Evolutionary conservation across 1,284 basidiomycete species (phyloP), one percentile per base, ranked within the genome.

Genomic region (Ceratobasidium theobromae): DNA sequence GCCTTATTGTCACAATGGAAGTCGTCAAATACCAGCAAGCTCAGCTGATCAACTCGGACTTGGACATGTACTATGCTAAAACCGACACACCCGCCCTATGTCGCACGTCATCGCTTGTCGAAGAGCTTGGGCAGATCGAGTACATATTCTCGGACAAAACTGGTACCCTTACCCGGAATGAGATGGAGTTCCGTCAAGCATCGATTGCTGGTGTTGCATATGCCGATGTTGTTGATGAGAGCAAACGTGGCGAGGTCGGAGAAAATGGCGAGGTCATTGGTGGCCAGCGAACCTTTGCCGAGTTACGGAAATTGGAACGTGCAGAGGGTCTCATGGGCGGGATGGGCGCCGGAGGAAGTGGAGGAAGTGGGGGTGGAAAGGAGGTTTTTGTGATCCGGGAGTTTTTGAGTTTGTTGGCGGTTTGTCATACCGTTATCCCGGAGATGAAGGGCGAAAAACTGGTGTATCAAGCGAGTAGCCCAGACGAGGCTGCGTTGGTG

Each of bases 81-180:
- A 97, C 95, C 3, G 95, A 99, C 75, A 99, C 96, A 0, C 94
- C 97, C 0, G 97, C 97, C 0, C 82, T 98, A 8, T 99, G 97
- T 75, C 88, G 96, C 21, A 99, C 97, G 0, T 98, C 95, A 1
- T 95, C 93, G 3, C 85, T 99, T 27, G 97, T 99, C 8, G 97
- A 99, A 77, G 97, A 99, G 75, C 87, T 99, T 11, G 97, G 97
- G 0, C 96, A 98, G 77, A 98, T 99, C 71, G 94, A 97, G 78
- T 99, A 96, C 76, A 93, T 99, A 28, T 99, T 99, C 78, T 95
- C 91, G 60, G 97, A 99, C 81, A 99, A 99, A 80, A 99, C 96
- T 0, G 96, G 96, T 3, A 99, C 97, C 0, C 81, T 99, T 35
- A 99, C 96, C 2, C 85, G 93, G 67, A 99, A 99, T 78, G 92